Conservation (phyloP, 352 stramenopile species). For the Phytophthora idaei region DNA sequence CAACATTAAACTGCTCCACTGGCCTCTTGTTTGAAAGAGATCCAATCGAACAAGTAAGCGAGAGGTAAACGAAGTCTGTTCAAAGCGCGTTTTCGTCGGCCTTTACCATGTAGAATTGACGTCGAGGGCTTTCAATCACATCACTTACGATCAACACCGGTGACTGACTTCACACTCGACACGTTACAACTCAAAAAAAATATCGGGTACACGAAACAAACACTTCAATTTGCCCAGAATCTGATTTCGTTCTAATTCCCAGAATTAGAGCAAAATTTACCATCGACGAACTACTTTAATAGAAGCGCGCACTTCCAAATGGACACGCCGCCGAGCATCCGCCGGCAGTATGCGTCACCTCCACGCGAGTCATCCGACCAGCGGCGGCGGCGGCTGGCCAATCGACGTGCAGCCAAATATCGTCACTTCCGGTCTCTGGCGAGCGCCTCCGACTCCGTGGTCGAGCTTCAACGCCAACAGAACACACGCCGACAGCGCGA, state of each 20-base stretch:
- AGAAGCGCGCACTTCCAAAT: conserved; percentile 6
- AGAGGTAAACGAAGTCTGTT: no score
- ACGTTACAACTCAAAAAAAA: no score
- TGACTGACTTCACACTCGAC: no score
- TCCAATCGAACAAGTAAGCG: no score
- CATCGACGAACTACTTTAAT: not conserved
- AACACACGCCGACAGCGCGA: conserved; percentile 51
- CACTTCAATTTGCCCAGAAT: not conserved
- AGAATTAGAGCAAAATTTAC: no score
- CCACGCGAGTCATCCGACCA: conserved; percentile 48
- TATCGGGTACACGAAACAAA: no score
- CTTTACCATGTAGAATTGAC: no score
- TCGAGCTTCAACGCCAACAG: conserved; percentile 47
- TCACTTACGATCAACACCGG: no score
- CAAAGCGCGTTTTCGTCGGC: no score
- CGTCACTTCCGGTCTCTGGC: conserved; percentile 44
- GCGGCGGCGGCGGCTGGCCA: conserved; percentile 58
- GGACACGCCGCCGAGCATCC: conserved; percentile 63
- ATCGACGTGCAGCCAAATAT: conserved; percentile 74
- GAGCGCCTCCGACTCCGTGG: conserved; percentile 1
- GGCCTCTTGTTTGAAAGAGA: not conserved
- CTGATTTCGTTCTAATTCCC: no score
- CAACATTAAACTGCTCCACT: conserved; percentile 38
- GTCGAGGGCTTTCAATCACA: no score
- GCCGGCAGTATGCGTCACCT: conserved; percentile 49